Base-by-base conservation (phyloP, 2,329 filamentous ascomycete species). In the Microsporum audouinii region DNA sequence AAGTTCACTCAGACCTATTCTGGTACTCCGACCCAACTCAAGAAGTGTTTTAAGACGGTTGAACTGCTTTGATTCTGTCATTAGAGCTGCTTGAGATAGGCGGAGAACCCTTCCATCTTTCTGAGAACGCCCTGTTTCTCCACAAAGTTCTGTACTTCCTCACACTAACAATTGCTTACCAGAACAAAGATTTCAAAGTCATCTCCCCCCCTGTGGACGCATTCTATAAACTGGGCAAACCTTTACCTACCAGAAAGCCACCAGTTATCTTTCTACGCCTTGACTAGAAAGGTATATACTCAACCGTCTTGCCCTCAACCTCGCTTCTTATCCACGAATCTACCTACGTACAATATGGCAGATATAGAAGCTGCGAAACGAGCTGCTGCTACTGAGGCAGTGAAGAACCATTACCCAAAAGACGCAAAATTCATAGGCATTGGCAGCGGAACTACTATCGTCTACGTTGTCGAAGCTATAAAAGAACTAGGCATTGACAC, bases 381-480 rank as follows among this genome's bases (percentile, higher is more conserved):
- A 65, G 79, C 80, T 31, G 84, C 84, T 61, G 84, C 82, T 56
- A 78, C 76, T 65, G 75, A 76, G 64, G 84, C 84, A 17, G 82
- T 86, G 6, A 71, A 70, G 51, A 83, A 84, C 64, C 82, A 86
- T 74, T 87, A 86, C 74, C 76, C 79, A 60, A 75, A 77, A 62
- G 70, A 76, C 63, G 79, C 82, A 64, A 77, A 76, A 63, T 84
- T 81, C 68, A 81, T 86, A 45, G 84, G 84, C 64, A 86, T 87
- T 67, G 84, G 84, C 63, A 84, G 80, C 55, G 84, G 84, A 58
- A 84, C 81, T 43, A 86, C 84, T 23, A 85, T 87, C 63, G 81
- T 85, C 67, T 86, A 86, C 71, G 84, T 86, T 62, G 83, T 87
- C 62, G 82, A 87, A 68, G 84, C 84, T 33, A 87, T 87, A 71